A percentile compares a stretch with the other conserved stretches of the same genome.
phyloP scores from a whole-genome alignment of 2,329 filamentous ascomycete species.

The Ilyonectria sp. region DNA sequence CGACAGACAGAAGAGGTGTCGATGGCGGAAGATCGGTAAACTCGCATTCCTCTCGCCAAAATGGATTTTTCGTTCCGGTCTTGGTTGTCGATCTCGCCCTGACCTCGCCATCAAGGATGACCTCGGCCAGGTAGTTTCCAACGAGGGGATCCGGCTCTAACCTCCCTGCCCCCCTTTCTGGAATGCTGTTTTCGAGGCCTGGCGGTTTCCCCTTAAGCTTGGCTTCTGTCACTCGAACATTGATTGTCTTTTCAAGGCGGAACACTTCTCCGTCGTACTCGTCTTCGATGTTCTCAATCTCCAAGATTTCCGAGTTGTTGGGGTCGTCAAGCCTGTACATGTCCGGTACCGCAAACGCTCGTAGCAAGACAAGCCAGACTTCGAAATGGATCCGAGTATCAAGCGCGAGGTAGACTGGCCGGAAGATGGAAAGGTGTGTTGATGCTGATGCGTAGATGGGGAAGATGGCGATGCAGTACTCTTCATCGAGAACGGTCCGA shows the following conservation, averaged over 20 bases:
- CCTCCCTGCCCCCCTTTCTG: slow-evolving; percentile 38
- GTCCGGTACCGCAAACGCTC: slow-evolving; percentile 93
- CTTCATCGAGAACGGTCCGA: slow-evolving; percentile 90
- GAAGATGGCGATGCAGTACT: slow-evolving; percentile 95
- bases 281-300: slow-evolving; percentile 56
- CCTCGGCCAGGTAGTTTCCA: slow-evolving; percentile 84
- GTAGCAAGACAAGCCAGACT: slow-evolving; percentile 94
- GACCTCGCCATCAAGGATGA: slow-evolving; percentile 85
- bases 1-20: slow-evolving; percentile 77
- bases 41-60: slow-evolving; percentile 87
- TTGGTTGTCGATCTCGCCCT: slow-evolving; percentile 83
- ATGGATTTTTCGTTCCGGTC: slow-evolving; percentile 79
- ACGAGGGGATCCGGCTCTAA: slow-evolving; percentile 61
- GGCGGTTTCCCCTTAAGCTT: slow-evolving; percentile 65
- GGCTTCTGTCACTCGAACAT: slow-evolving; percentile 72
- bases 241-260: slow-evolving; percentile 73
- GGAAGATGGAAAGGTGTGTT: slow-evolving; percentile 80
- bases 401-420: slow-evolving; percentile 90
- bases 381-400: slow-evolving; percentile 94
- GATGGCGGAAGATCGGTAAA: slow-evolving; percentile 81
- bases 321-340: slow-evolving; percentile 78
- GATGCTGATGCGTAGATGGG: slow-evolving; percentile 88
- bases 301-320: slow-evolving; percentile 59
- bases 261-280: slow-evolving; percentile 68
- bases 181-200: slow-evolving; percentile 40